Base-by-base conservation (phyloP, 306 rosid genomes). In the Quercus berberidifolia region DNA sequence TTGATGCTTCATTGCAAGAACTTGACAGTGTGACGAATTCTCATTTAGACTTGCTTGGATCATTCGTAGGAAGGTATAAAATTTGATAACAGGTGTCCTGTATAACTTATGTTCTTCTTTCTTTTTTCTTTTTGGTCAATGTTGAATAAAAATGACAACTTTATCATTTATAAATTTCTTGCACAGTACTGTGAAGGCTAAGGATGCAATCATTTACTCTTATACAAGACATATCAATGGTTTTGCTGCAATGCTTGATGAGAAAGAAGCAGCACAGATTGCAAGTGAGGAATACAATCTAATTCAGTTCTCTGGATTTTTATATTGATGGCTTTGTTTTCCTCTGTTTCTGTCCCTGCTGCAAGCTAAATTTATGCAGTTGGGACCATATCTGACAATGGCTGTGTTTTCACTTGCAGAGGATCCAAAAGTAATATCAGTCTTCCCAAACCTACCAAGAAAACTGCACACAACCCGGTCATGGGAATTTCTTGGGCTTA, bases 401-500 rank as follows among this genome's bases (percentile, higher is more conserved):
- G 0, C 15, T 46, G 52, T 46, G 52, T 46, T 46, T 46, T 46
- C 52, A 46, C 52, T 46, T 46, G 67, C 75, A 92, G 93, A 76
- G 54, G 74, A 84, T 76, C 97, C 93, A 56, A 78, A 41, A 38
- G 93, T 92, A 18, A 83, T 87, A 18, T 89, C 93, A 18, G 83
- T 92, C 11, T 90, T 89, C 64, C 28, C 46, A 70, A 90, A 89
- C 89, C 74, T 76, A 76, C 86, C 85, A 55, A 77, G 81, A 59
- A 51, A 87, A 57, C 60, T 89, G 54, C 93, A 87, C 19, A 92
- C 94, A 26, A 90, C 97, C 0, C 79, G 78, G 59, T 87, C 94
- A 55, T 92, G 97, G 93, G 85, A 80, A 21, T 92, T 90, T 85
- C 81, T 92, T 13, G 85, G 89, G n/a, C 5, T 87, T 6, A 86